A percentile compares a stretch with the other conserved stretches of the same genome.
phyloP scores from a whole-genome alignment of 805 yeast genomes.

The Myxozyma melibiosi region DNA sequence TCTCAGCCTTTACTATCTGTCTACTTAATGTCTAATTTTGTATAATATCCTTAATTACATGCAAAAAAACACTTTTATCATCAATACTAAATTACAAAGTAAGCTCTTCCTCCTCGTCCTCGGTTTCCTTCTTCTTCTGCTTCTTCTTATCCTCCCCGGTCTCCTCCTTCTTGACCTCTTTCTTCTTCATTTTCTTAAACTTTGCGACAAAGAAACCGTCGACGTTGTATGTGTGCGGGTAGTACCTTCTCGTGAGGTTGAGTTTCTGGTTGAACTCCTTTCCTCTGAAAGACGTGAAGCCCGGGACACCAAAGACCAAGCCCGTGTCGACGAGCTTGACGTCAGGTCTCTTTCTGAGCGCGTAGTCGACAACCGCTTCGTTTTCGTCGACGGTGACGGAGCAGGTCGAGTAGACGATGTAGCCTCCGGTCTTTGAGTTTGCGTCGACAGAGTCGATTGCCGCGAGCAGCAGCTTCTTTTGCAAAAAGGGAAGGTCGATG shows the following conservation, averaged over 20 bases:
- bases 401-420: constrained; percentile 95
- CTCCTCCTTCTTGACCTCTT: constrained; percentile 8
- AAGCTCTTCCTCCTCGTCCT: constrained; percentile 3
- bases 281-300: constrained; percentile 91
- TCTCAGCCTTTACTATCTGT: background rate
- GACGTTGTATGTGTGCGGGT: constrained; percentile 97
- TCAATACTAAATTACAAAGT: background rate
- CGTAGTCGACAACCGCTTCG: constrained; percentile 98
- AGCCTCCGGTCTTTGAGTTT: constrained; percentile 86
- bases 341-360: constrained; percentile 92
- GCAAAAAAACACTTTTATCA: background rate
- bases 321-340: constrained; percentile 93
- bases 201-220: constrained; percentile 99
- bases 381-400: constrained; percentile 98
- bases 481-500: constrained; percentile 93
- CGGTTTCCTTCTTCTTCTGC: background rate
- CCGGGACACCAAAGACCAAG: constrained; percentile 91
- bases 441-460: constrained; percentile 99
- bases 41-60: background rate
- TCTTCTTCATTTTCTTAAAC: constrained; percentile 65
- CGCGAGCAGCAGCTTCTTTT: constrained; percentile 86
- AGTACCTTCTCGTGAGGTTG: constrained; percentile 86
- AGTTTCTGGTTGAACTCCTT: constrained; percentile 80
- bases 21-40: background rate
- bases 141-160: background rate